These are phyloP conservation scores for Mycena amicta DNA, from an alignment of 768 basidiomycete genomes.

Conservation along the genomic window DNA sequence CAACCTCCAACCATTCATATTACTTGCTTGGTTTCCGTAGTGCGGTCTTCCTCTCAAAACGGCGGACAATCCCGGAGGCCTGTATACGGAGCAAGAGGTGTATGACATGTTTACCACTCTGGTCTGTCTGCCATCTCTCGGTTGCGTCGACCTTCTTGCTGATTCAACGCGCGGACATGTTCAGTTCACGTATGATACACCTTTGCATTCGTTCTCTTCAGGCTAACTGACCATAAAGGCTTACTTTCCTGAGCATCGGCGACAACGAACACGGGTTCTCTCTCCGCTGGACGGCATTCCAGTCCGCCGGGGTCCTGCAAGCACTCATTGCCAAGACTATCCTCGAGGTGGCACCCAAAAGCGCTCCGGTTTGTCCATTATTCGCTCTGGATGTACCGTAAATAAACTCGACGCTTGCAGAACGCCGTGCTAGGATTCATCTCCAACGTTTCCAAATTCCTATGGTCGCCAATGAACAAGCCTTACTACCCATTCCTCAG, in stretches of 20 bases:
- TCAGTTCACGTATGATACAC: background rate
- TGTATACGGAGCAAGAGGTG: conserved; percentile 43
- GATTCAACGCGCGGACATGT: background rate
- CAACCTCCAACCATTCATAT: no score
- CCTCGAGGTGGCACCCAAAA: conserved; percentile 14
- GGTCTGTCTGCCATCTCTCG: conserved; percentile 5
- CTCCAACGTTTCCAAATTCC: background rate
- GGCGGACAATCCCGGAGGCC: conserved; percentile 36
- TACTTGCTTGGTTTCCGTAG: no score
- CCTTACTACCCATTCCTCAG: background rate
- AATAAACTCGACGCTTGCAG: background rate
- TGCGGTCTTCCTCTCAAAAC: conserved; percentile 46
- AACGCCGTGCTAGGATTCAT: background rate
- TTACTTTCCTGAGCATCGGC: conserved; percentile 30
- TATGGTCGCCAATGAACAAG: background rate
- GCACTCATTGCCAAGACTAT: conserved; percentile 36
- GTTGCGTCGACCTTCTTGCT: background rate
- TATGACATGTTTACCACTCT: conserved; percentile 39
- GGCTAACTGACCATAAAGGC: no score
- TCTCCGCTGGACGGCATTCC: conserved; percentile 29
- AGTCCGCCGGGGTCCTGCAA: conserved; percentile 34
- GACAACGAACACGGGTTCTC: conserved; percentile 38
- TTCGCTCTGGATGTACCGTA: background rate
- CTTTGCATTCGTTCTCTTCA: background rate
- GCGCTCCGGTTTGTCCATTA: background rate